These are phyloP conservation scores for Bipolaris gigantea DNA, from an alignment of 2,329 filamentous ascomycete species.

Conservation along the genomic window DNA sequence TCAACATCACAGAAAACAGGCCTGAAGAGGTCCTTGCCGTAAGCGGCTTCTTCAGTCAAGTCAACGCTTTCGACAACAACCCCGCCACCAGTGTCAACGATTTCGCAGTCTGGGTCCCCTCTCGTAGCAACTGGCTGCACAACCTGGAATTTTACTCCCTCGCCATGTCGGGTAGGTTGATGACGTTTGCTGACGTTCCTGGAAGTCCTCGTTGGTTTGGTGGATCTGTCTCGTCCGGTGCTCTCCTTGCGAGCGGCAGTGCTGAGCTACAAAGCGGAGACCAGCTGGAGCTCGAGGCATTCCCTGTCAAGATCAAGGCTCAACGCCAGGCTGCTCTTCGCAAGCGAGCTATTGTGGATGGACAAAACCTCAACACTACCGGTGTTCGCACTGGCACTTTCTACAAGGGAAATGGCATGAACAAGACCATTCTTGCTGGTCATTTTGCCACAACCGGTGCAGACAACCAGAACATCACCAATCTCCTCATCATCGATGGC, in stretches of 20 bases:
- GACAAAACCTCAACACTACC: conserved; percentile 54
- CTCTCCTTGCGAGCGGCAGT: conserved; percentile 72
- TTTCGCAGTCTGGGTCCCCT: conserved; percentile 91
- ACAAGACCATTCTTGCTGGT: conserved; percentile 85
- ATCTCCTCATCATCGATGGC: conserved; percentile 80
- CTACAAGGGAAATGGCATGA: conserved; percentile 68
- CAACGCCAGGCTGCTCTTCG: conserved; percentile 27
- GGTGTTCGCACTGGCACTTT: conserved; percentile 81
- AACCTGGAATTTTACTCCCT: conserved; percentile 68
- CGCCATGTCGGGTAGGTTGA: conserved; percentile 71
- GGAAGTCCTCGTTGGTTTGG: conserved; percentile 69
- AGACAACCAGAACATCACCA: conserved; percentile 73
- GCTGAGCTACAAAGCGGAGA: conserved; percentile 60
- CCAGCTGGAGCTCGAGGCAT: conserved; percentile 47
- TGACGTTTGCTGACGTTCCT: conserved; percentile 68
- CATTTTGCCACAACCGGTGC: conserved; percentile 74
- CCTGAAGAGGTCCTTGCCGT: conserved; percentile 77
- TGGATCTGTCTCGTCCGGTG: conserved; percentile 77
- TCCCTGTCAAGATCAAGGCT: conserved; percentile 44
- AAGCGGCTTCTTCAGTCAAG: conserved; percentile 75
- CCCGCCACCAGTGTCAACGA: conserved; percentile 66
- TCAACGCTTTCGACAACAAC: conserved; percentile 69
- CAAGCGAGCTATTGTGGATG: conserved; percentile 49
- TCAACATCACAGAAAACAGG: conserved; percentile 73
- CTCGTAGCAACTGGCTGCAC: conserved; percentile 81